phyloP scores from a whole-genome alignment of 257 asterid genomes.

The Paraleonurus japonicus region DNA sequence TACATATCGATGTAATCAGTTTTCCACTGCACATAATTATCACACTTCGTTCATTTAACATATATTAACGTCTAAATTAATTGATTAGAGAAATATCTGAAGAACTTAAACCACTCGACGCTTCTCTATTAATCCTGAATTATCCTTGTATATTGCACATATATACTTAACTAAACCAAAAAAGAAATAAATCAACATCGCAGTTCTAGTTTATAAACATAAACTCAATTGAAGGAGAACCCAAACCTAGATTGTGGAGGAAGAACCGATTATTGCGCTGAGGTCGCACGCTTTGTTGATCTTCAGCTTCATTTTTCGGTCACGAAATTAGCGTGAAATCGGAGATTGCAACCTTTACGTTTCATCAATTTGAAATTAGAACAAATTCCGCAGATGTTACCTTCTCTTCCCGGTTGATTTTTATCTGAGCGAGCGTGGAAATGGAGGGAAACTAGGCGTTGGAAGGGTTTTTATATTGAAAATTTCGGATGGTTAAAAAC shows the following conservation, averaged over 20 bases:
- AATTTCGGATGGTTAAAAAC: background rate
- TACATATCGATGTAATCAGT: background rate
- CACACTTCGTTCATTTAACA: background rate
- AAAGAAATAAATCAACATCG: background rate
- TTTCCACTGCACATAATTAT: background rate
- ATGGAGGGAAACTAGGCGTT: conserved; percentile 26
- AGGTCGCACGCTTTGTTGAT: conserved; percentile 91
- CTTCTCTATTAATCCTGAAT: conserved; percentile 5
- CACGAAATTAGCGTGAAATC: conserved; percentile 4
- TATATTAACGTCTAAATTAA: background rate
- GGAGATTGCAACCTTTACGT: background rate
- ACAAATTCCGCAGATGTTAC: background rate
- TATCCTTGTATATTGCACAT: background rate
- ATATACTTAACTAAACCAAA: background rate
- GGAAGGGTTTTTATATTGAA: conserved; percentile 18
- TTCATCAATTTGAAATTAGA: conserved; percentile 1
- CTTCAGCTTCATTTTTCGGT: conserved; percentile 67
- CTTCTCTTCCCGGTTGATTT: background rate
- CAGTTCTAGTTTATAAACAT: background rate
- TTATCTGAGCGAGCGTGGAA: conserved; percentile 3
- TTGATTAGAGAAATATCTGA: background rate
- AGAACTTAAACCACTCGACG: background rate
- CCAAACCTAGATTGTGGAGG: conserved; percentile 85
- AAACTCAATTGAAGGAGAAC: conserved; percentile 7
- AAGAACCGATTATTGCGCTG: conserved; percentile 85